A percentile compares a stretch with the other conserved stretches of the same genome.
These are phyloP conservation scores for Simplicillium aogashimaense DNA, from an alignment of 2,329 filamentous ascomycete genomes.

Conservation along the genomic window DNA sequence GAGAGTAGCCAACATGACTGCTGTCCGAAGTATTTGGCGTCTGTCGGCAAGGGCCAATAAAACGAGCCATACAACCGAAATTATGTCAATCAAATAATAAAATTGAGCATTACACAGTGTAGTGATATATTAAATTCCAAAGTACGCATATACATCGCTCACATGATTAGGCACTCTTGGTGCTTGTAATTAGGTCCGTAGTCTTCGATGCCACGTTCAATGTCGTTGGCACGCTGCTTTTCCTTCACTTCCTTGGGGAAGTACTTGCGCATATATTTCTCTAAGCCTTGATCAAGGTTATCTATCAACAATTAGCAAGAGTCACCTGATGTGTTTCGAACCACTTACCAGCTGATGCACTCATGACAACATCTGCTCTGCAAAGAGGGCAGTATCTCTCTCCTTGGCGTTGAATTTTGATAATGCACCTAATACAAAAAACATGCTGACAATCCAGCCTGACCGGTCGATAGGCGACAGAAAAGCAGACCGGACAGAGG, in stretches of 20 bases:
- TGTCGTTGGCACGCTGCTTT: constrained; percentile 63
- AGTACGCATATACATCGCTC: constrained; percentile 5
- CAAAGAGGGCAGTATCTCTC: constrained; percentile 69
- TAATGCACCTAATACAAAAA: constrained; percentile 76
- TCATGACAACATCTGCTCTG: constrained; percentile 59
- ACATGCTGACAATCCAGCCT: constrained; percentile 64
- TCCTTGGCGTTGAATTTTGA: constrained; percentile 64
- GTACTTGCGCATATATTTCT: constrained; percentile 62
- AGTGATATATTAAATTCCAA: too few species aligned
- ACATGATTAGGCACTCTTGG: constrained; percentile 53
- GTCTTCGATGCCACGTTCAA: constrained; percentile 62
- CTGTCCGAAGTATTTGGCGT: too few species aligned
- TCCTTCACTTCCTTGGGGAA: constrained; percentile 63
- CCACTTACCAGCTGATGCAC: constrained; percentile 53
- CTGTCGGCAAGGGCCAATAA: too few species aligned
- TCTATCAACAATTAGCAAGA: constrained; percentile 28
- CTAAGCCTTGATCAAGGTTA: constrained; percentile 59
- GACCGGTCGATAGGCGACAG: constrained; percentile 74
- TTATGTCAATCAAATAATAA: too few species aligned
- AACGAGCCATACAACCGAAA: too few species aligned
- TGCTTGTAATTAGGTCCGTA: constrained; percentile 58
- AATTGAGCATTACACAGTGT: too few species aligned
- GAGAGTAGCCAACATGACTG: too few species aligned
- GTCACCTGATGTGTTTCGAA: not conserved
- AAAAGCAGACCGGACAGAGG: constrained; percentile 69